phyloP scores from a whole-genome alignment of 1,139 yeast species.

The Yamadazyma conglobata region DNA sequence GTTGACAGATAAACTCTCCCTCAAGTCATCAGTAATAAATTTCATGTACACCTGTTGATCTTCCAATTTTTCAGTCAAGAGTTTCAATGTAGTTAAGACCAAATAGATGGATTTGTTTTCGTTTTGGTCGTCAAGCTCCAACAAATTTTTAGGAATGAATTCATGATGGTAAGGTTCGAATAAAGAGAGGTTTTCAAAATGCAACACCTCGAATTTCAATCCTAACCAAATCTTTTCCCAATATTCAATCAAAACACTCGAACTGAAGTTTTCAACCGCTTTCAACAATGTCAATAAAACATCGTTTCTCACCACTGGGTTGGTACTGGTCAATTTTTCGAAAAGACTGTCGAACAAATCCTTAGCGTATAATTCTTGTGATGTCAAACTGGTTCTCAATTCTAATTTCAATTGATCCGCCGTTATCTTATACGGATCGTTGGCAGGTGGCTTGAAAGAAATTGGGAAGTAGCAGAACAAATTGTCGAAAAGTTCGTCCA shows the following conservation, averaged over 20 bases:
- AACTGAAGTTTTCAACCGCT: conserved; percentile 54
- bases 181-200: conserved; percentile 45
- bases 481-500: conserved; percentile 72
- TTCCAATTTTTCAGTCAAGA: conserved; percentile 35
- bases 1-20: conserved; percentile 47
- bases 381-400: conserved; percentile 58
- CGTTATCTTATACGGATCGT: conserved; percentile 85
- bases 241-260: conserved; percentile 44
- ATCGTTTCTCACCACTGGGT: conserved; percentile 73
- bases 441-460: conserved; percentile 88
- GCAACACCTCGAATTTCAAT: conserved; percentile 79
- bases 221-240: conserved; percentile 88
- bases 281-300: conserved; percentile 59
- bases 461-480: conserved; percentile 96
- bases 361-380: conserved; percentile 62
- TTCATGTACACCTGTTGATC: conserved; percentile 24
- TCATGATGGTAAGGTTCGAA: conserved; percentile 24
- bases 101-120: conserved; percentile 40
- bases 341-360: conserved; percentile 75
- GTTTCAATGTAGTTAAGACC: conserved; percentile 47
- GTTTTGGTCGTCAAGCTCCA: conserved; percentile 30
- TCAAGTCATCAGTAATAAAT: conserved; percentile 54
- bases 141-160: conserved; percentile 31
- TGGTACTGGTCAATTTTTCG: conserved; percentile 83
- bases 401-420: conserved; percentile 63